These are phyloP conservation scores for Thymus mandschuricus DNA, from an alignment of 257 asterid genomes.

Conservation along the genomic window DNA sequence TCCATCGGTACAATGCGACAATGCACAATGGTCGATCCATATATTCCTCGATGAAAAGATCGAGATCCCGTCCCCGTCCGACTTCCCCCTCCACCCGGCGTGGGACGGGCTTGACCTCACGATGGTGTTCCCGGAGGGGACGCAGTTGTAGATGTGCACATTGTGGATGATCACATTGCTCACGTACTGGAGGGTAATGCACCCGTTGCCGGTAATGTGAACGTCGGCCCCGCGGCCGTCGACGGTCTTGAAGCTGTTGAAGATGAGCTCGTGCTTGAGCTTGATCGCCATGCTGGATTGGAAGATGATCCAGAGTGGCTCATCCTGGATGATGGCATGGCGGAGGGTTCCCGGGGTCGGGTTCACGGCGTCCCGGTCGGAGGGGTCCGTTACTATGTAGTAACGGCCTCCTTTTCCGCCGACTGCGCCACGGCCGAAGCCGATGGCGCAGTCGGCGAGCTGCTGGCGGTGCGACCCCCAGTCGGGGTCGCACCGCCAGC, in stretches of 20 bases:
- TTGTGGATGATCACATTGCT: slow-evolving; percentile 79
- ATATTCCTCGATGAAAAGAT: slow-evolving; percentile 56
- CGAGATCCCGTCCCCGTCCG: slow-evolving; percentile 88
- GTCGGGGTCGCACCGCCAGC: slow-evolving; percentile 89
- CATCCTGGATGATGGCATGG: slow-evolving; percentile 81
- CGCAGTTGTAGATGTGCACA: slow-evolving; percentile 56
- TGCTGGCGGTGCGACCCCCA: slow-evolving; percentile 81
- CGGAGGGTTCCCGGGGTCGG: slow-evolving; percentile 84
- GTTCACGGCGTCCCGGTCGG: slow-evolving; percentile 56
- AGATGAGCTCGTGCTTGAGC: slow-evolving; percentile 73
- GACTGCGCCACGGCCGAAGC: slow-evolving; percentile 64
- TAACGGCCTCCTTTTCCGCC: slow-evolving; percentile 80
- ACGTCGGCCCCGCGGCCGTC: slow-evolving; percentile 73
- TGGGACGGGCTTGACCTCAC: slow-evolving; percentile 72
- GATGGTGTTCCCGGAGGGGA: slow-evolving; percentile 66
- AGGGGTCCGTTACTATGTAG: slow-evolving; percentile 73
- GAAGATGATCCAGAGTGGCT: slow-evolving; percentile 85
- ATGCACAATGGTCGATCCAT: slow-evolving; percentile 82
- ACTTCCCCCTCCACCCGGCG: slow-evolving; percentile 64
- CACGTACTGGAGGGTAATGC: slow-evolving; percentile 66
- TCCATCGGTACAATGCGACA: slow-evolving; percentile 86
- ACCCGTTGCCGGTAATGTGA: slow-evolving; percentile 72
- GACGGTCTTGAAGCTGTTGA: slow-evolving; percentile 66
- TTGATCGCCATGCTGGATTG: slow-evolving; percentile 60
- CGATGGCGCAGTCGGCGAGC: slow-evolving; percentile 78